Base-by-base conservation (phyloP, 106 monocot genomes). In the Dactylorhiza incarnata region DNA sequence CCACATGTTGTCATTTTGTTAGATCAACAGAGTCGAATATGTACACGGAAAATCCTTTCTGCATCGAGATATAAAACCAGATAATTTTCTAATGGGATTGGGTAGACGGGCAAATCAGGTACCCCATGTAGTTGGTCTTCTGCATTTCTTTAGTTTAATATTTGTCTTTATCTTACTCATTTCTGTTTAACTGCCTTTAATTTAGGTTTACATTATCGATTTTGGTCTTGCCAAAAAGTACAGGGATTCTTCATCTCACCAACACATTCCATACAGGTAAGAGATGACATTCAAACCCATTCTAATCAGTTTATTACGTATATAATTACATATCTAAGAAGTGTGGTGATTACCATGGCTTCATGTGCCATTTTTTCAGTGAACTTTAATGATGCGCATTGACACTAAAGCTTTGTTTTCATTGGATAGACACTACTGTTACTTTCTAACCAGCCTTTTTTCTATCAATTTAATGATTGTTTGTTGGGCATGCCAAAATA, bases 81-180 rank as follows among this genome's bases (percentile, higher is more conserved):
- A 95, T 85, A 95, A 95, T 82, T 95, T 95, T 87, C 85, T 95
- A 29, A 95, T 95, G 95, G 95, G 95, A 45, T 86, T 95, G 77
- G 95, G 95, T 52, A 88, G 90, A 66, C 79, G 95, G 76, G 95
- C 92, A 29, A 95, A 92, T 82, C 95, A 95, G 92, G 95, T 92
- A 48, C 7, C 17, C 45, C 37, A n/a, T 13, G n/a, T 7, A 45
- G 19, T 51, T 72, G 48, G n/a, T 5, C 3, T 48, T 14, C 15
- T 45, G 73, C 9, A 46, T 29, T 54, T 65, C 9, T 51, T 58
- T 0, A 68, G 61, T 69, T 26, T 43, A 48, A 51, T 51, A 67
- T 19, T 48, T 68, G 29, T 45, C n/a, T 56, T 45, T 10, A 48
- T 73, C n/a, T 48, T 14, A 66, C 8, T 46, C 49, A 50, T 74